Evolutionary conservation across 2,329 filamentous ascomycete genomes (phyloP).

Genomic region (Beauveria pseudobassiana): DNA sequence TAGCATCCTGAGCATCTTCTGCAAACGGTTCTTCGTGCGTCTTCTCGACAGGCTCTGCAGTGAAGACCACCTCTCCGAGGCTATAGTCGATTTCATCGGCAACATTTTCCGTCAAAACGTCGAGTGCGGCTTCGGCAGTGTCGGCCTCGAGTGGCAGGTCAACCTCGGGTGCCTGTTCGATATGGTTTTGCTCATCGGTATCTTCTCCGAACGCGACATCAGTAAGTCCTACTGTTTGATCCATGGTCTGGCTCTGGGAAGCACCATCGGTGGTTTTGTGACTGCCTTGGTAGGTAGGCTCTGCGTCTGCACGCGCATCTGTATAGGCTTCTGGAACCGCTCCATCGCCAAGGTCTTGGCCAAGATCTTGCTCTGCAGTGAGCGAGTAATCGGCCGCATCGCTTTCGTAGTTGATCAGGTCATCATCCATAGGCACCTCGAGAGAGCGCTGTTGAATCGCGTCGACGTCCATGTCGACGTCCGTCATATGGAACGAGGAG

Average conservation of each 20-base stretch:
- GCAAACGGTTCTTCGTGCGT: background rate
- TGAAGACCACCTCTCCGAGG: background rate
- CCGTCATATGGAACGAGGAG: constrained; percentile 16
- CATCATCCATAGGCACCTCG: constrained; percentile 22
- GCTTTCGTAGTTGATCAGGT: constrained; percentile 32
- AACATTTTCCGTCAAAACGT: background rate
- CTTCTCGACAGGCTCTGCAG: constrained; percentile 21
- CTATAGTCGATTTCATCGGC: constrained; percentile 29
- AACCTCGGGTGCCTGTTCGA: background rate
- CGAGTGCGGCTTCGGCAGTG: background rate
- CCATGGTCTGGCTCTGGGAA: background rate
- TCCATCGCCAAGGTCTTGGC: constrained; percentile 14
- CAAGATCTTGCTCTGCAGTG: constrained; percentile 5
- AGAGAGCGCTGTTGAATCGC: constrained; percentile 18
- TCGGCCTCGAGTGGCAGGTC: constrained; percentile 9
- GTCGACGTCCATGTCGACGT: constrained; percentile 27
- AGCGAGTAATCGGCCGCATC: constrained; percentile 19
- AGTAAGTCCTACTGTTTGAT: background rate
- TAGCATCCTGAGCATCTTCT: background rate
- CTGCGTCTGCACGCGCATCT: constrained; percentile 4
- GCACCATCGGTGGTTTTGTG: background rate
- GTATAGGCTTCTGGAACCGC: constrained; percentile 12
- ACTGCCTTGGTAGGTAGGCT: background rate
- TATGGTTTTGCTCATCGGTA: background rate
- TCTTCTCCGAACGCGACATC: background rate